Base-by-base conservation (phyloP, 2,329 filamentous ascomycete species). In the Paramyrothecium roridum region DNA sequence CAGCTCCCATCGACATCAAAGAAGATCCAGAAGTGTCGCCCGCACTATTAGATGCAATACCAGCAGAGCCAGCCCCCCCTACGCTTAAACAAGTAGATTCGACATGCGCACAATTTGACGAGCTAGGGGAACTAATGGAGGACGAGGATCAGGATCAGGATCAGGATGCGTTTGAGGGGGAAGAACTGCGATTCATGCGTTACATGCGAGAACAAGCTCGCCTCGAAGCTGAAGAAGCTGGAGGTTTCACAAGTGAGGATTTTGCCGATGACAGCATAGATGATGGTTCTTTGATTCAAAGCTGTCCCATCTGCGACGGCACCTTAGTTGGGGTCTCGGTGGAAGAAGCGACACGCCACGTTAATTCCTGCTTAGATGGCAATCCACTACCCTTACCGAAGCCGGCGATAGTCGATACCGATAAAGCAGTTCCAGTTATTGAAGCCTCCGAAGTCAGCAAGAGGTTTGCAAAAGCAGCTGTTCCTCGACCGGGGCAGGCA, bases 291-390 rank as follows among this genome's bases (percentile, higher is more conserved):
- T 60, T 65, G 54, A 61, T 68, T 10, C 63, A 70, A 50, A 73
- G 70, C 46, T 98, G 93, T 69, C 93, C 93, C 1, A 86, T 98
- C 26, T 98, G 95, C 70, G 83, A 82, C 62, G 77, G 78, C 2
- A 84, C 73, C 59, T 76, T 97, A 34, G 73, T 70, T 17, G 86
- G 85, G 0, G 69, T 87, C 13, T 83, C 76, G 54, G 67, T 73
- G 57, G 84, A 92, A 67, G 84, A 93, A 63, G 88, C 87, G 11
- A 89, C 88, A 8, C 75, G 88, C 2, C 95, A 99, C 70, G 95
- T 99, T 61, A 99, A 99, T 69, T 85, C 87, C 11, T 99, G 95
- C 71, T 79, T 99, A 2, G 95, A 99, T 68, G 91, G 91, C 2
- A 89, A 88, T 48, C 83, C 89, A 6, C 81, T 85, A 48, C 81